These are phyloP conservation scores for Berberis vulgaris DNA, from an alignment of 164 flowering plant species.

Conservation along the genomic window DNA sequence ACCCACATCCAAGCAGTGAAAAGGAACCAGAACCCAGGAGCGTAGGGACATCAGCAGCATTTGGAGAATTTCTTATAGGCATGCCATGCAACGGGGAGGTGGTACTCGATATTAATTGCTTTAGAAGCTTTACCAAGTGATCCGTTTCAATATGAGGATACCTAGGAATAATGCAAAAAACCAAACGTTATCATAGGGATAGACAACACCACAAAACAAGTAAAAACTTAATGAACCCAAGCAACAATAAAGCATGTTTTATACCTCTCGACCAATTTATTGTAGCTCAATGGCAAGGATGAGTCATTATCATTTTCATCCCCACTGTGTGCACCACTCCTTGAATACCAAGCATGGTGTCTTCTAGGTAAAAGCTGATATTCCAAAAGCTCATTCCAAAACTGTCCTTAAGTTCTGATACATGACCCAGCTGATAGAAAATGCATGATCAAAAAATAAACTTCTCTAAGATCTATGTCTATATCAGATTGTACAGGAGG, in stretches of 20 bases:
- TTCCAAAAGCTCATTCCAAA: constrained; percentile 80
- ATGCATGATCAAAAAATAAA: constrained; percentile 75
- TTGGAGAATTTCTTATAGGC: constrained; percentile 37
- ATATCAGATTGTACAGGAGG: constrained; percentile 41
- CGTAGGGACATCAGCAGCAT: constrained; percentile 88
- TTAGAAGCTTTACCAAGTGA: constrained; percentile 86
- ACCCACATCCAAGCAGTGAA: constrained; percentile 64
- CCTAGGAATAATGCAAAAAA: constrained; percentile 28
- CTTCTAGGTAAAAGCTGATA: constrained; percentile 94
- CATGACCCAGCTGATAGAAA: constrained; percentile 76
- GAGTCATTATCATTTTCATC: constrained; percentile 68
- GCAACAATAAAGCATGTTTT: background rate
- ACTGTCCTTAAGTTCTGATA: constrained; percentile 57
- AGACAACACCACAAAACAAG: background rate
- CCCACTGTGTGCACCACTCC: constrained; percentile 53
- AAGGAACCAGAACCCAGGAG: constrained; percentile 73
- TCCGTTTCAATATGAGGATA: constrained; percentile 78
- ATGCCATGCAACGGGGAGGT: constrained; percentile 40
- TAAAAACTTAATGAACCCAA: background rate
- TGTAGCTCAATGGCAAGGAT: constrained; percentile 78
- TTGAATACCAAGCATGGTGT: constrained; percentile 97
- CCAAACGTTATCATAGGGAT: background rate
- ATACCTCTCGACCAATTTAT: constrained; percentile 72
- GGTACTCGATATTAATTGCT: constrained; percentile 53
- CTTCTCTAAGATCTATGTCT: constrained; percentile 80